These are phyloP conservation scores for Solanum paucissectum DNA, from an alignment of 257 asterid genomes.

Conservation along the genomic window DNA sequence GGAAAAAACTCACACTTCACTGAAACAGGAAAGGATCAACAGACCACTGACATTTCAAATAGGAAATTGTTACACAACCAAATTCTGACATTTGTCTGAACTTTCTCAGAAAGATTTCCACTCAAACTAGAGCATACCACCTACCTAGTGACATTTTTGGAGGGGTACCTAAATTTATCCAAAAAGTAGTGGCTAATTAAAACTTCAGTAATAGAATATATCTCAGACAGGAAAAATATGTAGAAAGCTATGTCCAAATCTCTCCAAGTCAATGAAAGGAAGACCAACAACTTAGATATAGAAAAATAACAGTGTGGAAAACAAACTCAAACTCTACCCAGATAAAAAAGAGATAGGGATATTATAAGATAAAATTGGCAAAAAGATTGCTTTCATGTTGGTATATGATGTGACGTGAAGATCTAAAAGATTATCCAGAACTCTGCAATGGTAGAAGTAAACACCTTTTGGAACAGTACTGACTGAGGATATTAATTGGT, in stretches of 20 bases:
- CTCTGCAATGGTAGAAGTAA: neutral
- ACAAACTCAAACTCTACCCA: neutral
- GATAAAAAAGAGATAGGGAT: neutral
- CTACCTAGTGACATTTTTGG: neutral
- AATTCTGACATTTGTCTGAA: neutral
- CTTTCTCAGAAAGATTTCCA: neutral
- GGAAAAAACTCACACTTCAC: neutral
- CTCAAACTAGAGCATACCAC: neutral
- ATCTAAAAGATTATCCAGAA: neutral
- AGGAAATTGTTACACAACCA: neutral
- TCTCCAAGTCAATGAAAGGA: neutral
- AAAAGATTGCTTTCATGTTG: neutral
- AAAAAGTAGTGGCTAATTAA: neutral
- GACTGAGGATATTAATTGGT: neutral
- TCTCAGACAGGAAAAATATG: neutral
- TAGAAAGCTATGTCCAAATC: neutral
- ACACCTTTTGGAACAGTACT: neutral
- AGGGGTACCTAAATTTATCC: neutral
- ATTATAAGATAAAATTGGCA: neutral
- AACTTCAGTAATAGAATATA: neutral
- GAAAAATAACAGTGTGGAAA: neutral
- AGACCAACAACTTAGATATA: neutral
- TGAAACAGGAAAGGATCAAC: neutral
- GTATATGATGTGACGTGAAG: neutral
- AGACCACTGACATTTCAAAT: neutral